Percentiles rank a stretch among this genome's conserved stretches.
Evolutionary conservation across 1,139 yeast species (phyloP).

Genomic region (Candida sp.): DNA sequence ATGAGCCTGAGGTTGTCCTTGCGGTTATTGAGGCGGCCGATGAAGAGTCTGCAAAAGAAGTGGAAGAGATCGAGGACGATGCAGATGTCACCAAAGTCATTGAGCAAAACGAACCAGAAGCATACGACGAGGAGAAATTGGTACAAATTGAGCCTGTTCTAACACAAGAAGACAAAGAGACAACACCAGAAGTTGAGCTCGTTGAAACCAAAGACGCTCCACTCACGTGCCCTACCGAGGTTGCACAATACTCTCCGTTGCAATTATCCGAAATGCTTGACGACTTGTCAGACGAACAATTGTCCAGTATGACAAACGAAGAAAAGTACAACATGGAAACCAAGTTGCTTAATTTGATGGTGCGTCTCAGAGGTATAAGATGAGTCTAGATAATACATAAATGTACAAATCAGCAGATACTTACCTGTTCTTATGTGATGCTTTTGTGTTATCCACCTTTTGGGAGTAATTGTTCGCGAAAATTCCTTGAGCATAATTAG

Average conservation of each 20-base stretch:
- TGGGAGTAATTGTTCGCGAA: neutral
- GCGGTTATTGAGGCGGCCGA: neutral
- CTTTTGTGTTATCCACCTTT: neutral
- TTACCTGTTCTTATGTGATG: neutral
- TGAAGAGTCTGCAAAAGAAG: neutral
- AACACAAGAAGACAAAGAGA: too few species aligned
- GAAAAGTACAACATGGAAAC: slow-evolving; percentile 35
- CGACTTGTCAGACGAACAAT: slow-evolving; percentile 17
- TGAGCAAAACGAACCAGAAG: too few species aligned
- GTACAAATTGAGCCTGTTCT: too few species aligned
- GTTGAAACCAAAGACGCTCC: neutral
- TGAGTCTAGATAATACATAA: neutral
- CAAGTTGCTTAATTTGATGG: slow-evolving; percentile 33
- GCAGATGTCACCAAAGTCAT: too few species aligned
- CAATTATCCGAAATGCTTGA: slow-evolving; percentile 9
- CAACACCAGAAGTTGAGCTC: too few species aligned
- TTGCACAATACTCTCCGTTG: neutral
- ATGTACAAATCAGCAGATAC: neutral
- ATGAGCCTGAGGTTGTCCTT: neutral
- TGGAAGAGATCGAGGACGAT: neutral
- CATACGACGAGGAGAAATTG: too few species aligned
- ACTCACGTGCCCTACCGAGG: too few species aligned
- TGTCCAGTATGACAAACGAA: slow-evolving; percentile 19
- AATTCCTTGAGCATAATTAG: neutral
- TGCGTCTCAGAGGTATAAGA: slow-evolving; percentile 27